phyloP scores from a whole-genome alignment of 1,284 basidiomycete species.

The Trichosporon coremiiforme region DNA sequence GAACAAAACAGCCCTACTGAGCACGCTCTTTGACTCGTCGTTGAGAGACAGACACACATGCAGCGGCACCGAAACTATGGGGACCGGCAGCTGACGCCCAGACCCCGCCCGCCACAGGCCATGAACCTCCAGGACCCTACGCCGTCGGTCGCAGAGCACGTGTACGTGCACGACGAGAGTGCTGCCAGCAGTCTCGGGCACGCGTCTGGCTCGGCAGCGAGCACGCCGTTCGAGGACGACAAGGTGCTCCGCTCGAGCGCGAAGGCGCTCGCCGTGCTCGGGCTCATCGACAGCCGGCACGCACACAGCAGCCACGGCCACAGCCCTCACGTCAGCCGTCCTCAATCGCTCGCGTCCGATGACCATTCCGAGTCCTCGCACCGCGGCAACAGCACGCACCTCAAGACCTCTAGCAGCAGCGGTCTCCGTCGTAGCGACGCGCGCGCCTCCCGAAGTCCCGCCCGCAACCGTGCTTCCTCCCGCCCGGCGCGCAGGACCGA shows the following conservation, averaged over 20 bases:
- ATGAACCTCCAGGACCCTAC: background rate
- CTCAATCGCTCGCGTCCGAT: background rate
- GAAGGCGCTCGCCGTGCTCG: slow-evolving; percentile 12
- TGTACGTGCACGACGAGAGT: slow-evolving; percentile 7
- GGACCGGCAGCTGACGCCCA: background rate
- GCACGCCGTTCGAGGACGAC: slow-evolving; percentile 9
- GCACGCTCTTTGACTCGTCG: too few species aligned
- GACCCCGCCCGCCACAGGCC: background rate
- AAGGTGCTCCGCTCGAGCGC: background rate
- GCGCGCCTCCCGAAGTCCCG: background rate
- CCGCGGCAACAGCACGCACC: background rate
- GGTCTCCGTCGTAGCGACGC: background rate
- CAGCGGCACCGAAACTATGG: background rate
- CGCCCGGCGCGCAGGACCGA: background rate
- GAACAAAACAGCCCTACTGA: too few species aligned
- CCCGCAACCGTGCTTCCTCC: background rate
- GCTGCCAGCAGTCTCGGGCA: background rate
- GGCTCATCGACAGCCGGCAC: background rate
- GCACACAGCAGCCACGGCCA: background rate
- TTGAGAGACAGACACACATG: too few species aligned
- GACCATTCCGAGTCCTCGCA: background rate
- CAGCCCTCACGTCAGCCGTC: background rate
- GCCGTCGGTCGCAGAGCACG: background rate
- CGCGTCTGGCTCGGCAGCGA: background rate
- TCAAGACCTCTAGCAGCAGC: background rate